Evolutionary conservation across 495 filamentous ascomycete genomes (phyloP).

Genomic region (Podospora appendiculata): DNA sequence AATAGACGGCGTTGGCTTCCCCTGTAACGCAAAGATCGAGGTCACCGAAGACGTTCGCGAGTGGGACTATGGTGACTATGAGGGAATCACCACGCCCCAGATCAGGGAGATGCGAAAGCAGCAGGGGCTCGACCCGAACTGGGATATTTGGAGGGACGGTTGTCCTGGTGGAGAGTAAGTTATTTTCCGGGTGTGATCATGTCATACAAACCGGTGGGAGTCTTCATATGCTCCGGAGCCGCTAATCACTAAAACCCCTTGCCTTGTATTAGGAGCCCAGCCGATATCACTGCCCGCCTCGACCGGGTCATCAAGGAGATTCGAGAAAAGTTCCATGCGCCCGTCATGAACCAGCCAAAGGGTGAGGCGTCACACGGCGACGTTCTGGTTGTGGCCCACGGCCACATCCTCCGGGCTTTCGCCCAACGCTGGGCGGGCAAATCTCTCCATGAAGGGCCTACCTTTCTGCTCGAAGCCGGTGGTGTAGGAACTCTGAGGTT

Average conservation of each 20-base stretch:
- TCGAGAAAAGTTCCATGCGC: slow-evolving; percentile 46
- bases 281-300: slow-evolving; percentile 58
- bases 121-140: slow-evolving; percentile 49
- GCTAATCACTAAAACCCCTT: background rate
- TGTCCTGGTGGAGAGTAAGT: slow-evolving; percentile 61
- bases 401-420: slow-evolving; percentile 83
- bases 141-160: slow-evolving; percentile 83
- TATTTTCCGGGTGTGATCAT: no score
- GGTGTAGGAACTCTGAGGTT: slow-evolving; percentile 76
- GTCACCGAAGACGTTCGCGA: slow-evolving; percentile 76
- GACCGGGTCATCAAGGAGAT: slow-evolving; percentile 74
- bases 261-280: slow-evolving; percentile 36
- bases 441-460: slow-evolving; percentile 55
- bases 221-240: no score
- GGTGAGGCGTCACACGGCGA: slow-evolving; percentile 35
- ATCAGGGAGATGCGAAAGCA: slow-evolving; percentile 56
- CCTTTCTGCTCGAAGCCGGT: slow-evolving; percentile 71
- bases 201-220: no score
- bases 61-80: slow-evolving; percentile 96
- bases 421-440: slow-evolving; percentile 80
- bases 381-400: slow-evolving; percentile 66
- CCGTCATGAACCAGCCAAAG: slow-evolving; percentile 39
- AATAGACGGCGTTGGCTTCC: slow-evolving; percentile 17
- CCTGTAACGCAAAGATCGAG: slow-evolving; percentile 46
- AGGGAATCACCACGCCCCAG: slow-evolving; percentile 71